Base-by-base conservation (phyloP, 1,139 yeast species). In the Yamadazyma dushanensis region DNA sequence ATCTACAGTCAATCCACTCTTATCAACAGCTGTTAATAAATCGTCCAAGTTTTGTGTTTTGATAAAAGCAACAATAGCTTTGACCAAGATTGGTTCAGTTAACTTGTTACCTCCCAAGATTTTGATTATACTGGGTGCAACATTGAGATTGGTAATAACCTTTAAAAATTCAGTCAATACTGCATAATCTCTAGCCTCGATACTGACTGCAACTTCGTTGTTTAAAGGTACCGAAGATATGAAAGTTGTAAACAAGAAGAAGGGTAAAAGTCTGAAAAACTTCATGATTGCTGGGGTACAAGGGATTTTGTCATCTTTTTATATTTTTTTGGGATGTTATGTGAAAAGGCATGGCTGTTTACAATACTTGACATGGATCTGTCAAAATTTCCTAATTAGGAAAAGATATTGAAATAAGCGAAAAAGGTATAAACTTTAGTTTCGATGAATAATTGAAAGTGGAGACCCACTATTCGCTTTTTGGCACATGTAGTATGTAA, bases 1-100 rank as follows among this genome's bases (percentile, higher is more conserved):
- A 32, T 60, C 64, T 16, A 56, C 46, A 8, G 56, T 48, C 36
- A 61, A 51, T 2, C 62, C 60, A 2, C 67, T 62, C 33, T 56
- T 54, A 29, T 59, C 51, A 32, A 60, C 49, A 3, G 65, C 61
- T 40, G 43, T 46, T 25, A 61, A 48, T 22, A 62, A 45, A 37
- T 59, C 59, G 16, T 56, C 41, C 39, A 59, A 44, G 38, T 58
- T 53, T 24, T 54, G 46, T 22, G 53, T 38, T 26, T 57, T 53
- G 28, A 59, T 43, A 32, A 63, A 49, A 10, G 48, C 49, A 11
- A 60, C 63, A 37, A 47, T 46, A 26, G 57, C 49, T 30, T 58
- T 47, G 8, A 56, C 61, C 33, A 50, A 44, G 16, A 47, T 43
- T 28, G 51, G 51, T 35, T 50, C 52, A 17, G 51, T 48, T 11